Conservation (phyloP, 495 filamentous ascomycete species). For the Podospora fimiseda region DNA sequence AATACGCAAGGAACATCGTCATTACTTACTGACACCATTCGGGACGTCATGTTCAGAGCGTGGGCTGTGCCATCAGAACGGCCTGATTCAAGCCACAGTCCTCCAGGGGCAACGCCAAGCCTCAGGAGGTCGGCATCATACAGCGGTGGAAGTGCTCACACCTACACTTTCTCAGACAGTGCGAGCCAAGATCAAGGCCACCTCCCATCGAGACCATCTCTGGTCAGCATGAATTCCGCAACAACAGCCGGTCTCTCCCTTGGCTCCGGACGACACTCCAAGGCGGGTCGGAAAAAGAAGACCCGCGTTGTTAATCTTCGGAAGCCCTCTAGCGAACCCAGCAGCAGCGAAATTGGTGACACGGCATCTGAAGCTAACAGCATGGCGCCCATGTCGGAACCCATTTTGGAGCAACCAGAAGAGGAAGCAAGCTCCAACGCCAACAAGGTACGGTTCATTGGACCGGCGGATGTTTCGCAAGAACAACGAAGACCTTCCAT, state of each 20-base stretch:
- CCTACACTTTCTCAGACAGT: constrained; percentile 55
- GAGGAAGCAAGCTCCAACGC: constrained; percentile 44
- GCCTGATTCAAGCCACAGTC: constrained; percentile 51
- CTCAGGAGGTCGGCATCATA: constrained; percentile 58
- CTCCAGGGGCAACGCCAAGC: constrained; percentile 47
- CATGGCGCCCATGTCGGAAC: constrained; percentile 44
- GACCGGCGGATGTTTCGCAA: constrained; percentile 17
- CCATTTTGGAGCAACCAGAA: constrained; percentile 47
- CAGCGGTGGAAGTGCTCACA: constrained; percentile 49
- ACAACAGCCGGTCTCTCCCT: constrained; percentile 56
- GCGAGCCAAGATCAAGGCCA: constrained; percentile 44
- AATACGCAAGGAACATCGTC: constrained; percentile 83
- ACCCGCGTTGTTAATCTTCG: constrained; percentile 87
- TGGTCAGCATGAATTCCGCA: constrained; percentile 42
- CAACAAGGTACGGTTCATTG: constrained; percentile 37
- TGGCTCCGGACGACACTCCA: constrained; percentile 57
- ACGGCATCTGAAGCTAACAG: constrained; percentile 30
- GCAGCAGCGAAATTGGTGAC: constrained; percentile 40
- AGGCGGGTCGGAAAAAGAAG: constrained; percentile 75
- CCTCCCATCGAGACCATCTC: constrained; percentile 41
- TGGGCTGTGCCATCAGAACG: constrained; percentile 80
- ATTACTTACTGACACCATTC: constrained; percentile 74
- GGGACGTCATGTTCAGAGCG: constrained; percentile 81
- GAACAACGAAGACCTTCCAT: constrained; percentile 24
- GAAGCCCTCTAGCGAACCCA: constrained; percentile 49